Conservation (phyloP, 1,284 basidiomycete species). For the Vanrija humicola region DNA sequence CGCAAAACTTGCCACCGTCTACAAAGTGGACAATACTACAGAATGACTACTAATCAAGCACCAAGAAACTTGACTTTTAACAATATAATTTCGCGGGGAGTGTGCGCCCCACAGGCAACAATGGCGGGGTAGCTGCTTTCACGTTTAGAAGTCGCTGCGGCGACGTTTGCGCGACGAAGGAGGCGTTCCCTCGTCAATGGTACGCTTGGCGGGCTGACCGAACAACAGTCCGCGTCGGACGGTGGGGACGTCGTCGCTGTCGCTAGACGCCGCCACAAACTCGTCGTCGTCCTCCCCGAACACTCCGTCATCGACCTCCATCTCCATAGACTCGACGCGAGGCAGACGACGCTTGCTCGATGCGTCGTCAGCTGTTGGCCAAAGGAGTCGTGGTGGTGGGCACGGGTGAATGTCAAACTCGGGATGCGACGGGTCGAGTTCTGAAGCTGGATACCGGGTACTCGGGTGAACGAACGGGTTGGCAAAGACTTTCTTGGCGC, state of each 20-base stretch:
- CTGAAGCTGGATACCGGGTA: slow-evolving; percentile 23
- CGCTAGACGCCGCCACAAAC: slow-evolving; percentile 2
- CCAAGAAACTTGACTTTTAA: too few species aligned
- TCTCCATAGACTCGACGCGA: neutral
- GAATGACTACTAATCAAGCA: too few species aligned
- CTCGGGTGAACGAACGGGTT: slow-evolving; percentile 35
- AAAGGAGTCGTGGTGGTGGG: slow-evolving; percentile 38
- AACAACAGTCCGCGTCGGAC: slow-evolving; percentile 16
- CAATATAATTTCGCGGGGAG: too few species aligned
- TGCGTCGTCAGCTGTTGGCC: slow-evolving; percentile 18
- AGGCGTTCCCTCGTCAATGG: too few species aligned
- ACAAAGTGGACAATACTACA: too few species aligned
- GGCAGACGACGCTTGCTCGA: neutral
- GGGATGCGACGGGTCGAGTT: slow-evolving; percentile 29
- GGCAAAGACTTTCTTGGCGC: slow-evolving; percentile 42
- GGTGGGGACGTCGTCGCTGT: slow-evolving; percentile 2
- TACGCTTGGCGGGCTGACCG: neutral
- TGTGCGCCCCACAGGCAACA: too few species aligned
- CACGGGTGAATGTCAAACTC: slow-evolving; percentile 41
- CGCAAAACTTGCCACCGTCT: too few species aligned
- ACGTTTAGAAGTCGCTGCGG: neutral
- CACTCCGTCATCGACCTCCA: slow-evolving; percentile 1
- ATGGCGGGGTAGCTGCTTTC: neutral
- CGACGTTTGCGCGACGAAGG: neutral
- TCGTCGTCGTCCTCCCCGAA: slow-evolving; percentile 1